These are phyloP conservation scores for Amaranthus hypochondriacus DNA, from an alignment of 148 eudicot genomes.

Conservation along the genomic window DNA sequence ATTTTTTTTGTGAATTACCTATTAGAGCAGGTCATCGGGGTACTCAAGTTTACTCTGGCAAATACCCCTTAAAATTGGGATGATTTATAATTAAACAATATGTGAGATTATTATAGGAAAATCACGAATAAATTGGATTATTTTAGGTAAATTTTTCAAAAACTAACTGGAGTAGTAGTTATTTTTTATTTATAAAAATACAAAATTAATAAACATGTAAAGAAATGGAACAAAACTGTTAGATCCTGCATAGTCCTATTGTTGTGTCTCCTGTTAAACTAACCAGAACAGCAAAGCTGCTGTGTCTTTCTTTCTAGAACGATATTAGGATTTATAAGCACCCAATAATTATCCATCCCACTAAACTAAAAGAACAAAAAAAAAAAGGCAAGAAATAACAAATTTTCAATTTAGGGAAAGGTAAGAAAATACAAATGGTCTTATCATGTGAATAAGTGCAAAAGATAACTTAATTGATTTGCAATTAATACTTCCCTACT, in stretches of 20 bases:
- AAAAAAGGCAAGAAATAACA: neutral
- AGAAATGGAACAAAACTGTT: neutral
- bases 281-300: neutral
- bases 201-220: no score
- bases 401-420: conserved; percentile 2
- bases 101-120: no score
- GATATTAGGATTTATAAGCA: no score
- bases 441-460: conserved; percentile 20
- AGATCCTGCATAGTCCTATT: neutral
- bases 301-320: neutral
- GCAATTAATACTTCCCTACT: conserved; percentile 9
- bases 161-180: no score
- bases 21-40: no score
- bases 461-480: neutral
- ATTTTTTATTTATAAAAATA: no score
- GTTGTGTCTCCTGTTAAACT: neutral
- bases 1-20: no score
- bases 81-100: no score
- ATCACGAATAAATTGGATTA: no score
- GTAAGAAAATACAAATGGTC: conserved; percentile 1
- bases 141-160: no score
- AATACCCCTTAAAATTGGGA: no score
- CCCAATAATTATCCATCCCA: neutral
- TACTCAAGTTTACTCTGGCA: no score
- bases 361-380: neutral